A percentile compares a stretch with the other conserved stretches of the same genome.
Conservation (phyloP, 1,284 basidiomycete genomes). For the Boletus smithii region DNA sequence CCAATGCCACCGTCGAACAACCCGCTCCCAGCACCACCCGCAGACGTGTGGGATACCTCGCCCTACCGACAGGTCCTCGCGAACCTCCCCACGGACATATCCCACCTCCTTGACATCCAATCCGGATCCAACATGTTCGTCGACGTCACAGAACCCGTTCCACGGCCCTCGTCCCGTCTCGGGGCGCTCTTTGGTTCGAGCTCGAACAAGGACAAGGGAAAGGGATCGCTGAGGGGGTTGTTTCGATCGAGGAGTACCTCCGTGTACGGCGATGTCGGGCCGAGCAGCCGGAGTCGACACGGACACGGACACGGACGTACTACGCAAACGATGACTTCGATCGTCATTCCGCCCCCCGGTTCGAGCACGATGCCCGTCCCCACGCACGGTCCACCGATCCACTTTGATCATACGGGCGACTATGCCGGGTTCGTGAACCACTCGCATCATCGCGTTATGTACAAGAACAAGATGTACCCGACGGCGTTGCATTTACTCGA, state of each 20-base stretch:
- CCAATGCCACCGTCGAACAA: slow-evolving; percentile 33
- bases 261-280: slow-evolving; percentile 11
- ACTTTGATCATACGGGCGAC: slow-evolving; percentile 35
- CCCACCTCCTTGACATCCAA: slow-evolving; percentile 31
- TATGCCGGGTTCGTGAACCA: slow-evolving; percentile 52
- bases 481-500: slow-evolving; percentile 66
- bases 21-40: slow-evolving; percentile 50
- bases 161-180: slow-evolving; percentile 19
- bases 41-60: slow-evolving; percentile 46
- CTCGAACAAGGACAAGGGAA: slow-evolving; percentile 26
- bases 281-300: slow-evolving; percentile 16
- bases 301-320: slow-evolving; percentile 24
- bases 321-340: slow-evolving; percentile 20
- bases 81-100: slow-evolving; percentile 44
- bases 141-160: slow-evolving; percentile 3
- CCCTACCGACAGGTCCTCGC: slow-evolving; percentile 47
- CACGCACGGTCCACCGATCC: slow-evolving; percentile 23
- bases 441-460: slow-evolving; percentile 53
- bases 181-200: slow-evolving; percentile 24
- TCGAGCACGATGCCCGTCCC: slow-evolving; percentile 21
- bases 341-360: slow-evolving; percentile 24
- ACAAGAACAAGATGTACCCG: slow-evolving; percentile 50
- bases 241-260: slow-evolving; percentile 30
- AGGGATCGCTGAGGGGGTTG: slow-evolving; percentile 22
- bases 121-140: slow-evolving; percentile 12